These are phyloP conservation scores for Didymella pomorum DNA, from an alignment of 2,329 filamentous ascomycete species.

Conservation along the genomic window DNA sequence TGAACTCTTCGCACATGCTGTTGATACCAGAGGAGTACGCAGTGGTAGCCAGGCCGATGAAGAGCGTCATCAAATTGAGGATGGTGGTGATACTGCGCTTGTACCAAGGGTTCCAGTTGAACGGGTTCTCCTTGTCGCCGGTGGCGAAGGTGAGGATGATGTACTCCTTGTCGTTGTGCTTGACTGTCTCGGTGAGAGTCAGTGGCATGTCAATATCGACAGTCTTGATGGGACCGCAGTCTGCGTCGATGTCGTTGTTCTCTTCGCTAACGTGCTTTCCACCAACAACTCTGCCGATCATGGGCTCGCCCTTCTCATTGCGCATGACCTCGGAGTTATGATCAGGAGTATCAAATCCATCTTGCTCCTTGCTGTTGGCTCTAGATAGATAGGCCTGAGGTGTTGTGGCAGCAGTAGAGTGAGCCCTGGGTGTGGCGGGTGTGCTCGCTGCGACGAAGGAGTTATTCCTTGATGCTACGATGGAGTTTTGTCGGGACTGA, in stretches of 20 bases:
- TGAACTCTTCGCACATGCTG: slow-evolving; percentile 40
- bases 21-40: slow-evolving; percentile 39
- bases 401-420: slow-evolving; percentile 21
- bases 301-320: slow-evolving; percentile 37
- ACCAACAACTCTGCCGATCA: slow-evolving; percentile 35
- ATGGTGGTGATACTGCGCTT: slow-evolving; percentile 41
- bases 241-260: slow-evolving; percentile 34
- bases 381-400: slow-evolving; percentile 21
- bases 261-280: slow-evolving; percentile 34
- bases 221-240: slow-evolving; percentile 35
- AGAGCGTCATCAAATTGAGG: slow-evolving; percentile 39
- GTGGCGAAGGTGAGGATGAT: slow-evolving; percentile 38
- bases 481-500: slow-evolving; percentile 16
- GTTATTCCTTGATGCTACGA: slow-evolving; percentile 10
- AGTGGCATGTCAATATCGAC: slow-evolving; percentile 41
- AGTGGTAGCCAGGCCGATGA: slow-evolving; percentile 39
- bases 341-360: slow-evolving; percentile 4
- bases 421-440: slow-evolving; percentile 18
- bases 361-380: slow-evolving; percentile 18
- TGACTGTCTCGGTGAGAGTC: slow-evolving; percentile 38
- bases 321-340: slow-evolving; percentile 27
- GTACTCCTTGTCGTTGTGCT: slow-evolving; percentile 37
- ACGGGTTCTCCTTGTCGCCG: slow-evolving; percentile 37
- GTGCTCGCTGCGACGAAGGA: slow-evolving; percentile 15
- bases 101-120: slow-evolving; percentile 43